Base-by-base conservation (phyloP, 257 asterid genomes). In the Primulina tabacum region DNA sequence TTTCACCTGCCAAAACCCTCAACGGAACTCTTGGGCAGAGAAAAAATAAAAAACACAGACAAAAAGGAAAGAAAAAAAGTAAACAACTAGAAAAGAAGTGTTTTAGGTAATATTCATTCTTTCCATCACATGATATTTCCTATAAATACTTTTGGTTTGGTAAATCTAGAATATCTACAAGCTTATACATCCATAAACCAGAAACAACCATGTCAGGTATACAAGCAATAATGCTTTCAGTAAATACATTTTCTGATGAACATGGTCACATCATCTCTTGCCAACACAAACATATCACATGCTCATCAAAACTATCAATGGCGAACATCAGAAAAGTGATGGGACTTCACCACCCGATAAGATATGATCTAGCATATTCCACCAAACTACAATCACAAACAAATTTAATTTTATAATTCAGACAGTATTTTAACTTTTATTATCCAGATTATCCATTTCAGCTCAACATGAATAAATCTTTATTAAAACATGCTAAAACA, bases 231-330 rank as follows among this genome's bases (percentile, higher is more conserved):
- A 8, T 8, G 35, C 50, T 64, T 61, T 58, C 67, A 71, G 28
- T 18, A 37, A 62, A 71, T 55, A 62, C 60, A 35, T 35, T 60
- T 24, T 68, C 35, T 53, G 11, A 68, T 34, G 57, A 59, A 43
- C 58, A 72, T 53, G 37, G n/a, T 21, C 65, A 5, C 53, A 43
- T 43, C 17, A 11, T 43, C 53, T 10, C 12, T 12, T 43, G 12
- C 53, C 53, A 43, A 43, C n/a, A 9, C 11, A 8, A 12, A 43
- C 1, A 43, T 10, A 43, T 43, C 17, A 43, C 53, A 12, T 43
- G n/a, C 53, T 11, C 6, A 38, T 2, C 40, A 38, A 38, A 38
- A 43, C 53, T 43, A 12, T 43, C 53, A 11, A 43, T 4, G 5
- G n/a, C 12, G n/a, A 43, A n/a, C 17, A 43, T 43, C 53, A 12